Evolutionary conservation across 2,329 filamentous ascomycete species (phyloP).

Genomic region (Cladobotryum mycophilum): DNA sequence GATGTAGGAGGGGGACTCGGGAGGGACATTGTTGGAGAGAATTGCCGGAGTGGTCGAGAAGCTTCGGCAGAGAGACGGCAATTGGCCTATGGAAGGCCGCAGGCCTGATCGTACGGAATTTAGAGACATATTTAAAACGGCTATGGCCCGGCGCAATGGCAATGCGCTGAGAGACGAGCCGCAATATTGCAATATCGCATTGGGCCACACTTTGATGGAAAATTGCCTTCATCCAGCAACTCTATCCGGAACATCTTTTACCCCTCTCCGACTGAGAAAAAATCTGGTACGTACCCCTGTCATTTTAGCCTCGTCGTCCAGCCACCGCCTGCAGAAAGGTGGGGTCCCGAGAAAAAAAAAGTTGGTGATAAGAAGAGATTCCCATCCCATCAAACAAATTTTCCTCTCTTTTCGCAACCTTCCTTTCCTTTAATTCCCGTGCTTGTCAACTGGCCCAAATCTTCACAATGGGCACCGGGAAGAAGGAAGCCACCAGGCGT

Average conservation of each 20-base stretch:
- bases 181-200: constrained; percentile 4
- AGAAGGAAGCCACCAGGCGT: constrained; percentile 83
- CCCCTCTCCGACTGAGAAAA: background rate
- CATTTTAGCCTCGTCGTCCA: constrained; percentile 2
- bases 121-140: constrained; percentile 22
- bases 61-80: constrained; percentile 20
- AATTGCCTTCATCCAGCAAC: constrained; percentile 7
- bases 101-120: constrained; percentile 18
- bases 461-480: constrained; percentile 71
- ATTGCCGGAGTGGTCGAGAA: constrained; percentile 31
- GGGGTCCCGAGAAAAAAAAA: constrained; percentile 12
- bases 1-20: constrained; percentile 85
- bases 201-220: constrained; percentile 4
- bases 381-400: constrained; percentile 19
- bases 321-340: constrained; percentile 10
- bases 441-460: constrained; percentile 14
- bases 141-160: background rate
- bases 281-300: background rate
- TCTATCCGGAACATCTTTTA: constrained; percentile 7
- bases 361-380: constrained; percentile 10
- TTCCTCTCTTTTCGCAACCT: constrained; percentile 4
- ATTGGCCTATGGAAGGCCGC: constrained; percentile 21
- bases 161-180: background rate
- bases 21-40: constrained; percentile 56
- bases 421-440: constrained; percentile 2